Evolutionary conservation across 2,329 filamentous ascomycete species (phyloP).

Genomic region (Apiospora malaysiana): DNA sequence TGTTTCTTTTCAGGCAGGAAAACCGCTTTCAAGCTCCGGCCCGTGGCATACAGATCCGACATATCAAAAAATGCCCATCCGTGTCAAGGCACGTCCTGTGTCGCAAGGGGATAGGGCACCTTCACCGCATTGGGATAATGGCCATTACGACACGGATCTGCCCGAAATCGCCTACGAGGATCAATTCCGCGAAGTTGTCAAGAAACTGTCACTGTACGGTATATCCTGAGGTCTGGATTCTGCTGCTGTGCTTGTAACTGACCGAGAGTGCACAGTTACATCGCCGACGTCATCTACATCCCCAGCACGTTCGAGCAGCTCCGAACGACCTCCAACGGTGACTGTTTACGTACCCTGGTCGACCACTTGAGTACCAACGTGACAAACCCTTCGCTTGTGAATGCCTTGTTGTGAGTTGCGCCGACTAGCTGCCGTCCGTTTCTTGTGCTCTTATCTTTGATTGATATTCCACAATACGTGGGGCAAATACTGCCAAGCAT

Average conservation of each 20-base stretch:
- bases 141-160: conserved; percentile 42
- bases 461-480: background rate
- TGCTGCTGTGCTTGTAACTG: background rate
- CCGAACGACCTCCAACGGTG: conserved; percentile 68
- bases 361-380: conserved; percentile 67
- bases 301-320: conserved; percentile 78
- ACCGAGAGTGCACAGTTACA: conserved; percentile 54
- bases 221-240: no score
- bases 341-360: conserved; percentile 63
- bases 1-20: background rate
- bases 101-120: conserved; percentile 41
- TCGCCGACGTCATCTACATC: conserved; percentile 65
- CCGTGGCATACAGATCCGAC: background rate
- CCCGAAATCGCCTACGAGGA: conserved; percentile 65
- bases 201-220: conserved; percentile 68
- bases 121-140: conserved; percentile 40
- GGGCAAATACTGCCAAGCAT: background rate
- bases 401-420: conserved; percentile 70
- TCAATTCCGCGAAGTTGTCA: conserved; percentile 67
- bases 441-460: background rate
- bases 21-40: background rate
- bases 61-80: conserved; percentile 42
- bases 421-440: background rate
- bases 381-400: conserved; percentile 73
- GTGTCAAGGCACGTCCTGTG: conserved; percentile 46